A percentile compares a stretch with the other conserved stretches of the same genome.
Conservation (phyloP, 2,329 filamentous ascomycete genomes). For the Exophiala bonariae region DNA sequence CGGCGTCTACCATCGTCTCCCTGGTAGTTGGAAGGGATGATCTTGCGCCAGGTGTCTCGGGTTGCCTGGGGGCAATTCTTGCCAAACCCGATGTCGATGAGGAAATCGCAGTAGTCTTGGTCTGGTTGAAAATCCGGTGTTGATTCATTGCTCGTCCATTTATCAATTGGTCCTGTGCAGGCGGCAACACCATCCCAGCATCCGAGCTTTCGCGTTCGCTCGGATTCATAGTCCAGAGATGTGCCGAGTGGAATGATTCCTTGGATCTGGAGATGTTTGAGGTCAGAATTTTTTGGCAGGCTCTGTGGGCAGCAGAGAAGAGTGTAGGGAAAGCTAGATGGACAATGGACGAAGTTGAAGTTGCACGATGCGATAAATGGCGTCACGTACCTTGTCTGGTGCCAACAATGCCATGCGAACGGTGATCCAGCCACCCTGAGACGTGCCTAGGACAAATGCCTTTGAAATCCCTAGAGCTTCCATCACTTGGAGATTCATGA, state of each 20-base stretch:
- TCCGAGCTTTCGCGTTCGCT: conserved; percentile 42
- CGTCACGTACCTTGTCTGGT: conserved; percentile 43
- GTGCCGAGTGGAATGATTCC: conserved; percentile 55
- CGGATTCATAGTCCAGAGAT: conserved; percentile 52
- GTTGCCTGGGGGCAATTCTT: conserved; percentile 37
- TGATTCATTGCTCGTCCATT: conserved; percentile 39
- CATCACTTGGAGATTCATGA: conserved; percentile 43
- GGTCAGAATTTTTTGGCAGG: neutral
- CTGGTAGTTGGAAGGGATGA: conserved; percentile 46
- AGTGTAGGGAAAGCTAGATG: too few relatives aligned
- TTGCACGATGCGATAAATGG: neutral
- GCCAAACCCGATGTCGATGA: conserved; percentile 50
- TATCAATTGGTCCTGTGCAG: conserved; percentile 37
- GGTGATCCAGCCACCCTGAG: conserved; percentile 56
- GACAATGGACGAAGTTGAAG: too few relatives aligned
- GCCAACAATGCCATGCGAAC: conserved; percentile 54
- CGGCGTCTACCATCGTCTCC: conserved; percentile 51
- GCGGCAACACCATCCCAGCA: conserved; percentile 49
- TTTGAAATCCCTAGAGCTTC: conserved; percentile 28
- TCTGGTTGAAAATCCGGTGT: conserved; percentile 46
- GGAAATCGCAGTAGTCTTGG: conserved; percentile 45
- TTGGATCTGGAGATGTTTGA: too few relatives aligned
- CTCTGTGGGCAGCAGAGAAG: neutral
- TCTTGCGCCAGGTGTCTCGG: conserved; percentile 46
- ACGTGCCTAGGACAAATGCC: conserved; percentile 46